Percentiles rank a stretch among this genome's conserved stretches.
phyloP scores from a whole-genome alignment of 176 grass and related monocot genomes.

The Rhynchospora tenuis region DNA sequence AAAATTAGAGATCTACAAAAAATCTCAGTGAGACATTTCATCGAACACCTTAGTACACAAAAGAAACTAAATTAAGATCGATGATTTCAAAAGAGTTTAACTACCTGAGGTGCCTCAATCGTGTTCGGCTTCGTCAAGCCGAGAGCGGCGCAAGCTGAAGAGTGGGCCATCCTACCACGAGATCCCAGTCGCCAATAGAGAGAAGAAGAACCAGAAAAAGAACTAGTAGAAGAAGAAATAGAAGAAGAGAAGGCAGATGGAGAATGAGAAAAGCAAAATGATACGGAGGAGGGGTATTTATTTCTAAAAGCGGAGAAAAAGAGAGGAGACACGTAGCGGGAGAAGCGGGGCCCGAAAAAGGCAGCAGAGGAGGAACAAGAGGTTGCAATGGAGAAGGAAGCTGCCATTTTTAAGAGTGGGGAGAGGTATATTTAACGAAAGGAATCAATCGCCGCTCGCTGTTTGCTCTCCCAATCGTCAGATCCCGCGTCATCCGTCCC shows the following conservation, averaged over 20 bases:
- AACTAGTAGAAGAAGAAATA: constrained; percentile 7
- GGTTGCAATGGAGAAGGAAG: constrained; percentile 31
- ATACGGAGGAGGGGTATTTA: not conserved
- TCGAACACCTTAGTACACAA: constrained; percentile 5
- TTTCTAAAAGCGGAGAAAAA: constrained; percentile 2
- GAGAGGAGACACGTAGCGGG: constrained; percentile 10
- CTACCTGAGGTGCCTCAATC: constrained; percentile 70
- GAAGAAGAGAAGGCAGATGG: not conserved
- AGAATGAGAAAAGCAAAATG: not conserved
- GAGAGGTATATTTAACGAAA: constrained; percentile 44
- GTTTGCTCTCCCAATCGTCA: constrained; percentile 9
- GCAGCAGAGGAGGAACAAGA: constrained; percentile 29
- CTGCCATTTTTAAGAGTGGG: constrained; percentile 18
- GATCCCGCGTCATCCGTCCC: constrained; percentile 32
- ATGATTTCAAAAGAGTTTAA: not conserved
- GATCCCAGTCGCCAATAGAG: constrained; percentile 23
- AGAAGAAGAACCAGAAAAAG: not conserved
- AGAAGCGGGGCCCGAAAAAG: constrained; percentile 24
- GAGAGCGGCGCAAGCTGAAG: constrained; percentile 45
- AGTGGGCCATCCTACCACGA: constrained; percentile 63
- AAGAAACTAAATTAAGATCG: not conserved
- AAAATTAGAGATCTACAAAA: not conserved
- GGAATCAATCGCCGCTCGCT: constrained; percentile 30
- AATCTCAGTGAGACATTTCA: not conserved
- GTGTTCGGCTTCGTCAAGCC: constrained; percentile 69